These are phyloP conservation scores for Candida smagusa DNA, from an alignment of 1,139 yeast species.

Conservation along the genomic window DNA sequence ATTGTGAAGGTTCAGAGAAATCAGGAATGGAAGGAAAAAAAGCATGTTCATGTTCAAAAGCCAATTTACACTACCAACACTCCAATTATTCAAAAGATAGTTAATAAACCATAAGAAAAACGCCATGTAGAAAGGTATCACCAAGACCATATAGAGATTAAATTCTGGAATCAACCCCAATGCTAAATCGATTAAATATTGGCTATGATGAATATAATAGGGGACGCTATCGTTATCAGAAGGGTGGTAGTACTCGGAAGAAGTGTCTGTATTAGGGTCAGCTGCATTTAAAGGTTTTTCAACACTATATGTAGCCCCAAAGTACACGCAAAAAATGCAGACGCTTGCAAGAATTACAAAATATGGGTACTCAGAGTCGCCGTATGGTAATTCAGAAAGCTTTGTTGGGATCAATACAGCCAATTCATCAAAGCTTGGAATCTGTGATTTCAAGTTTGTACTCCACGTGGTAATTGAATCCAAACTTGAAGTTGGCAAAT, in stretches of 20 bases:
- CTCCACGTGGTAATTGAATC: too few species aligned
- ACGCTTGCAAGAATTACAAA: constrained; percentile 21
- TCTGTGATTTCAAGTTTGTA: too few species aligned
- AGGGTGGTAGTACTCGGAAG: constrained; percentile 42
- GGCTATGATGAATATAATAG: constrained; percentile 16
- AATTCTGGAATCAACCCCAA: constrained; percentile 10
- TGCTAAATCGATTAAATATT: constrained; percentile 12
- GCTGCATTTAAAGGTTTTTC: constrained; percentile 43
- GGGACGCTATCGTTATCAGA: constrained; percentile 37
- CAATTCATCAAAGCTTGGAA: constrained; percentile 7
- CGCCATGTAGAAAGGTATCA: constrained; percentile 42
- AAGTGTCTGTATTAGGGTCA: constrained; percentile 30
- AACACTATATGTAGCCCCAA: constrained; percentile 42
- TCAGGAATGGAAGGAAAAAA: constrained; percentile 1
- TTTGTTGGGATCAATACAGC: constrained; percentile 11
- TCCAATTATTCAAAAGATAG: constrained; percentile 24
- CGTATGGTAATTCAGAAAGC: constrained; percentile 2
- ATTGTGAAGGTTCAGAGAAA: constrained; percentile 1
- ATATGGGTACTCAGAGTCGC: constrained; percentile 7
- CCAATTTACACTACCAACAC: constrained; percentile 23
- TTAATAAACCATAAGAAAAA: constrained; percentile 31
- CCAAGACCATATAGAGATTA: constrained; percentile 23
- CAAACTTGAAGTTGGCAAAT: too few species aligned
- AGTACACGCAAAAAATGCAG: constrained; percentile 5
- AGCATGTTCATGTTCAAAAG: constrained; percentile 32